Percentiles rank a stretch among this genome's conserved stretches.
These are phyloP conservation scores for Malassezia obtusa DNA, from an alignment of 1,284 basidiomycete species.

Conservation along the genomic window DNA sequence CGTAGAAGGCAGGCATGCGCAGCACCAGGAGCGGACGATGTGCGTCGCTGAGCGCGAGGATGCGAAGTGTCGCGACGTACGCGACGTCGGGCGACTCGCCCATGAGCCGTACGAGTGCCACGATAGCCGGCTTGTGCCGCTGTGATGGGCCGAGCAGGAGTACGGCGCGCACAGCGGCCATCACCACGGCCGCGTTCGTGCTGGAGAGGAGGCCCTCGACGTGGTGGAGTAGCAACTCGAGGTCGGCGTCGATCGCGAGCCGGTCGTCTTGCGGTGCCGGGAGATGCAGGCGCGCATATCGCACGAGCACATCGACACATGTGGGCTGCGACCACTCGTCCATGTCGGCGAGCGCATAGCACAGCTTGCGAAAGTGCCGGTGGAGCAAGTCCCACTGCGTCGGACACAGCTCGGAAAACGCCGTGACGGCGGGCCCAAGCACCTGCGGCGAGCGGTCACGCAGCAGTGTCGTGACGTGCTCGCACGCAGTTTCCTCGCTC, in stretches of 20 bases:
- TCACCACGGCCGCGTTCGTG: conserved; percentile 31
- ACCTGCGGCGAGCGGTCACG: conserved; percentile 76
- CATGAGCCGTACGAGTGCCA: conserved; percentile 26
- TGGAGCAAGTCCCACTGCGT: conserved; percentile 64
- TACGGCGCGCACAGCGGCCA: conserved; percentile 21
- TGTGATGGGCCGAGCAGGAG: conserved; percentile 16
- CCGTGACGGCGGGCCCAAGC: conserved; percentile 71
- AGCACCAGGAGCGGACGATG: conserved; percentile 20
- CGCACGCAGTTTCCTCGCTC: conserved; percentile 63
- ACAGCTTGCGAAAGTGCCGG: conserved; percentile 74
- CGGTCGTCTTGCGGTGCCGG: conserved; percentile 49
- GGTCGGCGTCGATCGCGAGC: conserved; percentile 31
- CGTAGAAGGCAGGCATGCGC: conserved; percentile 21
- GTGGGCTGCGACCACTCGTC: conserved; percentile 93
- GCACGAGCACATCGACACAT: conserved; percentile 64
- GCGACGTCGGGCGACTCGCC: conserved; percentile 23
- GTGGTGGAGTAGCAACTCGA: conserved; percentile 31
- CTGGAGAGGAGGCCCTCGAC: conserved; percentile 24
- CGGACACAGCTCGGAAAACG: conserved; percentile 54
- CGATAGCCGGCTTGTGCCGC: conserved; percentile 12
- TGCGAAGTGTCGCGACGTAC: conserved; percentile 26
- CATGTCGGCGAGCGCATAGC: conserved; percentile 71
- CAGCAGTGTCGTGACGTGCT: conserved; percentile 65
- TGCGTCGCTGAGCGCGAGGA: conserved; percentile 17
- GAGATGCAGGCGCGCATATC: conserved; percentile 62